phyloP scores from a whole-genome alignment of 768 basidiomycete genomes.

The Pulveroboletus sp. region DNA sequence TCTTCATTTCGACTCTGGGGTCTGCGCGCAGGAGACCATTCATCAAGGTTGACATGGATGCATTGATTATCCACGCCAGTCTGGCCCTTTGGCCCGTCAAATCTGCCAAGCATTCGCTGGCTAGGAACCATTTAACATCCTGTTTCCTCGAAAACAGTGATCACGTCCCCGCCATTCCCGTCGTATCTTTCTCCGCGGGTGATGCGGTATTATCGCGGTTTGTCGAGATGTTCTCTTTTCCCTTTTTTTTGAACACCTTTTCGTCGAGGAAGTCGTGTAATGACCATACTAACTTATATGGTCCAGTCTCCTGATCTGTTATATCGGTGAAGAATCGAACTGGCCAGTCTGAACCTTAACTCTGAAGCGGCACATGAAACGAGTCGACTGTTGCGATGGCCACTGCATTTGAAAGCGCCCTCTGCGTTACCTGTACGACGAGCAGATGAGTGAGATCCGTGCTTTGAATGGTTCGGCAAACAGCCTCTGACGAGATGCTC shows the following conservation, averaged over 20 bases:
- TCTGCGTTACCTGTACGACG: not conserved
- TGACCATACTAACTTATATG: too few species aligned
- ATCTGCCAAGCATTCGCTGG: not conserved
- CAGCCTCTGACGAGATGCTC: not conserved
- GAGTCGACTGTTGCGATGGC: not conserved
- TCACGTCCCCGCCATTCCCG: not conserved
- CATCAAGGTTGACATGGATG: not conserved
- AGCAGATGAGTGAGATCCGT: too few species aligned
- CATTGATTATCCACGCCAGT: not conserved
- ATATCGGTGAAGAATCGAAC: not conserved
- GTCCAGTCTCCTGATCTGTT: too few species aligned
- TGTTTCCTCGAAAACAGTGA: slow-evolving; percentile 1
- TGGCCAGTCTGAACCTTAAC: not conserved
- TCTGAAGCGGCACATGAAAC: not conserved
- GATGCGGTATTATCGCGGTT: slow-evolving; percentile 7
- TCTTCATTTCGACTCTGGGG: too few species aligned
- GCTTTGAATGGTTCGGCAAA: too few species aligned
- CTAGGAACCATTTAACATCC: not conserved
- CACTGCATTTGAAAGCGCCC: not conserved
- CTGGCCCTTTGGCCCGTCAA: not conserved
- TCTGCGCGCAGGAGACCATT: too few species aligned
- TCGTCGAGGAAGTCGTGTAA: not conserved
- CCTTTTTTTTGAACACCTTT: not conserved
- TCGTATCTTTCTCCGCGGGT: slow-evolving; percentile 4
- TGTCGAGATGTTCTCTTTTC: not conserved